Percentiles rank a stretch among this genome's conserved stretches.
These are phyloP conservation scores for Plasmodium coatneyi DNA, from an alignment of 169 alveolate species.

Conservation along the genomic window DNA sequence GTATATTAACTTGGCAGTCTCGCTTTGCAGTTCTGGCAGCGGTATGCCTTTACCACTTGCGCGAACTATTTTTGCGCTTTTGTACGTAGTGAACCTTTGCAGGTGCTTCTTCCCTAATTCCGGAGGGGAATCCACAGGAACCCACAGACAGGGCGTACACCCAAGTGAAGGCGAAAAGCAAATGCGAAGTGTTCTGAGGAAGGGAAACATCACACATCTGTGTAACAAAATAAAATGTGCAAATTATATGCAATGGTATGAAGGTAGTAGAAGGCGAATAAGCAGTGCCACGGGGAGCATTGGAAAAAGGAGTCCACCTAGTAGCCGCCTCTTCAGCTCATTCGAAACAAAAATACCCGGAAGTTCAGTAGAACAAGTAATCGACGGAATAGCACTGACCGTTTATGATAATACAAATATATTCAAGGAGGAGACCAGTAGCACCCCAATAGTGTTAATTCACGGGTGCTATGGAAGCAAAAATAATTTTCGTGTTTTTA, in stretches of 20 bases:
- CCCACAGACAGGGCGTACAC: not conserved
- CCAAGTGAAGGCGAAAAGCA: not conserved
- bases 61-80: not conserved
- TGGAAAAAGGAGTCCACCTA: not conserved
- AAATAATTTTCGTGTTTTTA: conserved; percentile 46
- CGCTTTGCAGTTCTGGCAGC: not conserved
- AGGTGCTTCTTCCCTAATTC: not conserved
- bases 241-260: not conserved
- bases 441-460: conserved; percentile 33
- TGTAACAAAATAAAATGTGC: not conserved
- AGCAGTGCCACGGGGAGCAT: not conserved
- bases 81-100: not conserved
- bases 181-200: not conserved
- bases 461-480: conserved; percentile 73
- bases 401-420: conserved; percentile 44
- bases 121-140: not conserved
- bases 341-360: conserved; percentile 1
- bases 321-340: not conserved
- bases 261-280: not conserved
- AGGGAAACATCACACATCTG: not conserved
- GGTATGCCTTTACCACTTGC: not conserved
- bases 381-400: conserved; percentile 42
- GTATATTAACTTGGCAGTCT: not conserved
- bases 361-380: not conserved
- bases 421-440: conserved; percentile 34